These are phyloP conservation scores for Trifolium subterraneum DNA, from an alignment of 306 rosid genomes.

Conservation along the genomic window DNA sequence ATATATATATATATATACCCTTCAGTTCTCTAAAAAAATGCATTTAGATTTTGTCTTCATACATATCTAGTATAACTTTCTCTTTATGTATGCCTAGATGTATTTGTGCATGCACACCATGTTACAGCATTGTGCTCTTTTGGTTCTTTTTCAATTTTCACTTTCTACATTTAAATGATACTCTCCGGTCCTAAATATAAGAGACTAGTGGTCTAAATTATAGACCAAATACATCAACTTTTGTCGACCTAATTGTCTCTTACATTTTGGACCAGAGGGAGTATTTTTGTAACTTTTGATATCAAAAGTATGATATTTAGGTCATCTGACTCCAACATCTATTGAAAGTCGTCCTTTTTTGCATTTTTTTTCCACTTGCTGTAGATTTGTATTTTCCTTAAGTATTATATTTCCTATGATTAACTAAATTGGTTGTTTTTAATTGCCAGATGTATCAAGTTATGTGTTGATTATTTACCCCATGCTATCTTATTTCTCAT, in stretches of 20 bases:
- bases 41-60: background rate
- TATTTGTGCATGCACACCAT: background rate
- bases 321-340: background rate
- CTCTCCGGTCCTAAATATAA: background rate
- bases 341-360: conserved; percentile 4
- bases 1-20: background rate
- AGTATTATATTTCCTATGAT: conserved; percentile 17
- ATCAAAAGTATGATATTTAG: conserved; percentile 1
- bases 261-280: no score
- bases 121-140: background rate
- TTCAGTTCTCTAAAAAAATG: background rate
- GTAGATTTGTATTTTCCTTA: conserved; percentile 13
- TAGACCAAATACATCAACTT: background rate
- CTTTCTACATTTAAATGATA: conserved; percentile 17
- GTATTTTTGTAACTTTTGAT: background rate
- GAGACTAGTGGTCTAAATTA: no score
- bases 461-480: conserved; percentile 39
- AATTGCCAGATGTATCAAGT: conserved; percentile 20
- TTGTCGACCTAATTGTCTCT: no score
- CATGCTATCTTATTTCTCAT: conserved; percentile 39
- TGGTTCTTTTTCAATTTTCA: background rate
- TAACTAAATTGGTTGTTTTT: conserved; percentile 24
- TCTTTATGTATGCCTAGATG: background rate
- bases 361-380: conserved; percentile 2
- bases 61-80: conserved; percentile 8